Conservation (phyloP, 2,329 filamentous ascomycete genomes). For the Epicoccum nigrum region DNA sequence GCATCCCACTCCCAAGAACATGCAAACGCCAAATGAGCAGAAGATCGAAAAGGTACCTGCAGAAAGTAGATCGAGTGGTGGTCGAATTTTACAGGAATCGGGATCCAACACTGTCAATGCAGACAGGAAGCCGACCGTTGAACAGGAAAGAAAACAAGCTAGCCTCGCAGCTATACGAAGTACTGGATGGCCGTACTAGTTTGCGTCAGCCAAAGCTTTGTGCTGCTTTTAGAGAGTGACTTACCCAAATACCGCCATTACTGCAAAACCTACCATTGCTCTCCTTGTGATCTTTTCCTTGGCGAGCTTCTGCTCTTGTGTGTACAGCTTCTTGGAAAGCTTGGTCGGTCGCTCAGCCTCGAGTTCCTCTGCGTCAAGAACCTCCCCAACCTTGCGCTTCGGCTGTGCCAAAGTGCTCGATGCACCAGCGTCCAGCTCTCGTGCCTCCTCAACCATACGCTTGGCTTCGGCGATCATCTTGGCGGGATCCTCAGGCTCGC, state of each 20-base stretch:
- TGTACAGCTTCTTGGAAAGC: slow-evolving; percentile 70
- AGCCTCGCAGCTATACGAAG: slow-evolving; percentile 3
- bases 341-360: slow-evolving; percentile 65
- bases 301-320: slow-evolving; percentile 75
- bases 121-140: slow-evolving; percentile 16
- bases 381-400: slow-evolving; percentile 61
- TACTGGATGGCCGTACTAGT: slow-evolving; percentile 13
- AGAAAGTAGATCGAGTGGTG: slow-evolving; percentile 12
- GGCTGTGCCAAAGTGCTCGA: slow-evolving; percentile 24
- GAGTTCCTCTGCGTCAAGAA: slow-evolving; percentile 60
- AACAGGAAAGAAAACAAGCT: slow-evolving; percentile 3
- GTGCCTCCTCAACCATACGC: slow-evolving; percentile 80
- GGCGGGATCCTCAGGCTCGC: slow-evolving; percentile 76
- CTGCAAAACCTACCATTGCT: slow-evolving; percentile 83
- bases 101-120: slow-evolving; percentile 17
- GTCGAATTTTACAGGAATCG: slow-evolving; percentile 11
- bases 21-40: slow-evolving; percentile 17
- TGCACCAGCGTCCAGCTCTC: slow-evolving; percentile 55
- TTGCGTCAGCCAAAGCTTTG: not conserved
- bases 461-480: slow-evolving; percentile 86
- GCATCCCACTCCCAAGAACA: slow-evolving; percentile 13
- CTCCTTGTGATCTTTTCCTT: slow-evolving; percentile 87
- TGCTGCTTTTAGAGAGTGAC: slow-evolving; percentile 49
- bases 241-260: slow-evolving; percentile 89
- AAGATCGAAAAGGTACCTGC: slow-evolving; percentile 16